Percentiles rank a stretch among this genome's conserved stretches.
Evolutionary conservation across 176 grass and related monocot species (phyloP).

Genomic region (Pharus latifolius): DNA sequence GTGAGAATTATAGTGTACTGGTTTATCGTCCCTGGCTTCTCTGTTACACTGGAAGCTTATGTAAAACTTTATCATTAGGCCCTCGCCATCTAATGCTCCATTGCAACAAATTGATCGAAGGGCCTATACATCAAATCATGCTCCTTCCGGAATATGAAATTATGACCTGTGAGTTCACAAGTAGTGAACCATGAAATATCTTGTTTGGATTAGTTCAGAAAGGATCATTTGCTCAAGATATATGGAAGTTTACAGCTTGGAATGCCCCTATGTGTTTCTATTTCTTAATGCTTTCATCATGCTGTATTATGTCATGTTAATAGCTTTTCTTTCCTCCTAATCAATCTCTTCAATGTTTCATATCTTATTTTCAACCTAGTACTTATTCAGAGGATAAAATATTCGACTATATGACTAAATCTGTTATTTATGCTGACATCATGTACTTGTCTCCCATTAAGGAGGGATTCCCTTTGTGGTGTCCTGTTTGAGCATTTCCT

Average conservation of each 20-base stretch:
- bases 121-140: not conserved
- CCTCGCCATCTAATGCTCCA: not conserved
- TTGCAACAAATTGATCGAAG: constrained; percentile 3
- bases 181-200: not conserved
- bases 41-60: not conserved
- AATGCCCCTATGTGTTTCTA: too few relatives aligned
- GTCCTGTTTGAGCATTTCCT: not conserved
- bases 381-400: not conserved
- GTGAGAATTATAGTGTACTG: not conserved
- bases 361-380: not conserved
- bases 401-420: not conserved
- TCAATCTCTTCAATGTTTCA: too few relatives aligned
- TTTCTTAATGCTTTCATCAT: too few relatives aligned
- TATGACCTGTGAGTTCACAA: not conserved
- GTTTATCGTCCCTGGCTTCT: not conserved
- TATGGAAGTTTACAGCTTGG: too few relatives aligned
- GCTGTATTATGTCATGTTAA: too few relatives aligned
- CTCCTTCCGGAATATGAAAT: not conserved
- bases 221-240: too few relatives aligned
- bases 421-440: constrained; percentile 17
- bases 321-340: too few relatives aligned
- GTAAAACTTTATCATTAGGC: not conserved
- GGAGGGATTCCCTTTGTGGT: not conserved
- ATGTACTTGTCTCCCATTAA: not conserved
- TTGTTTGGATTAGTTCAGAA: not conserved